Evolutionary conservation across 2,329 filamentous ascomycete genomes (phyloP), one percentile per base, ranked within the genome.

Genomic region (Fusarium sp.): DNA sequence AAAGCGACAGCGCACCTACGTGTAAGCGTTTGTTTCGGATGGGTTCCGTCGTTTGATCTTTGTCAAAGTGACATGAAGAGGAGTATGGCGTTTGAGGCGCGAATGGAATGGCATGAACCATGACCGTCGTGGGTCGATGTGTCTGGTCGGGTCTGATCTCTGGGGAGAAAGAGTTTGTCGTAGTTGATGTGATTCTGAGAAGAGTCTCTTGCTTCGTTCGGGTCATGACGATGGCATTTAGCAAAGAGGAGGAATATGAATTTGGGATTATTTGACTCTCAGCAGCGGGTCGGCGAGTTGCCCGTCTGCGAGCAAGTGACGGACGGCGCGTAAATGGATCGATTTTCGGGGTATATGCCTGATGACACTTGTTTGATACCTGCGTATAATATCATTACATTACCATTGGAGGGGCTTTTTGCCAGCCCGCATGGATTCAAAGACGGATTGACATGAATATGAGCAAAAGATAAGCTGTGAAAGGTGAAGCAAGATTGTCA

Each of bases 1-100:
- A 76, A 90, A 90, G 80, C 83, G 88, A 59, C 88, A 89, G 75
- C 83, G 88, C 11, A 79, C 77, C 27, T 79, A 79, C 69, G 77
- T 61, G 18, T 79, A 60, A 77, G 59, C 30, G 39, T 34, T 62
- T 27, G 37, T 32, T 62, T 27, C 27, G 56, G 60, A 16, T 30
- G 35, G 66, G 39, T 32, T 27, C 32, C 30, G 27, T 68, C 56
- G 37, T 71, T 64, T 57, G 34, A 50, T 66, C 43, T 72, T 71
- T 62, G 68, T 65, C 68, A 66, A 69, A 74, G 74, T 73, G 66
- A 71, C 43, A 73, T 75, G 60, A 64, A 71, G 68, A 68, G 75
- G 77, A 76, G 77, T 79, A 70, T 45, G 77, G 77, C 76, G 77
- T 79, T 79, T 35, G 57, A 60, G 67, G 75, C 64, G 70, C 56